Percentiles rank a stretch among this genome's conserved stretches.
Evolutionary conservation across 176 grass and related monocot species (phyloP).

Genomic region (Oryza punctata): DNA sequence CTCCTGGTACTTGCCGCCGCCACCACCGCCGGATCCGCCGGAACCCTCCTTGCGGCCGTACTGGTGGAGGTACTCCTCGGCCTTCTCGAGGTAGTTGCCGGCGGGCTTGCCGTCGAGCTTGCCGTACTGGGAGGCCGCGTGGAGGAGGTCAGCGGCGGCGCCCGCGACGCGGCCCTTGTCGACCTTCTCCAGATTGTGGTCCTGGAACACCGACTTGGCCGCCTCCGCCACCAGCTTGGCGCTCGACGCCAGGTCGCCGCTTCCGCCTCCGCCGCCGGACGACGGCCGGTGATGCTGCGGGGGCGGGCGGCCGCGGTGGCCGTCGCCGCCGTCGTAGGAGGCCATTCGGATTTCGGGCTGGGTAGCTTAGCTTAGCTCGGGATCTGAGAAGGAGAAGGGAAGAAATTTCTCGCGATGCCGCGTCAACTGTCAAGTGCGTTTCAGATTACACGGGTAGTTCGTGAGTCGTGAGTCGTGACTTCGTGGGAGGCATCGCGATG

Average conservation of each 20-base stretch:
- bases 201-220: constrained; percentile 64
- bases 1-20: constrained; percentile 37
- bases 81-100: constrained; percentile 71
- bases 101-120: constrained; percentile 78
- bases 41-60: constrained; percentile 42
- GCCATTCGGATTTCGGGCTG: constrained; percentile 37
- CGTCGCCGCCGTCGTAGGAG: constrained; percentile 46
- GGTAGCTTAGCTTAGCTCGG: background rate
- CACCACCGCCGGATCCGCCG: constrained; percentile 22
- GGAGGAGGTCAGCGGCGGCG: constrained; percentile 70
- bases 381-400: constrained; percentile 38
- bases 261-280: background rate
- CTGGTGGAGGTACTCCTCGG: constrained; percentile 84
- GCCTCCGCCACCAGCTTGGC: constrained; percentile 82
- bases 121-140: constrained; percentile 74
- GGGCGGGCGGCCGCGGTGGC: background rate
- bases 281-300: constrained; percentile 39
- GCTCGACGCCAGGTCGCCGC: constrained; percentile 71
- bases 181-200: constrained; percentile 62
- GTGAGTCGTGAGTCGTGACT: background rate
- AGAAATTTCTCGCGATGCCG: background rate
- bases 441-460: background rate
- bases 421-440: background rate
- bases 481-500: background rate
- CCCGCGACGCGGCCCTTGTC: constrained; percentile 74